Base-by-base conservation (phyloP, 495 filamentous ascomycete genomes). In the Diplogelasinospora grovesii region DNA sequence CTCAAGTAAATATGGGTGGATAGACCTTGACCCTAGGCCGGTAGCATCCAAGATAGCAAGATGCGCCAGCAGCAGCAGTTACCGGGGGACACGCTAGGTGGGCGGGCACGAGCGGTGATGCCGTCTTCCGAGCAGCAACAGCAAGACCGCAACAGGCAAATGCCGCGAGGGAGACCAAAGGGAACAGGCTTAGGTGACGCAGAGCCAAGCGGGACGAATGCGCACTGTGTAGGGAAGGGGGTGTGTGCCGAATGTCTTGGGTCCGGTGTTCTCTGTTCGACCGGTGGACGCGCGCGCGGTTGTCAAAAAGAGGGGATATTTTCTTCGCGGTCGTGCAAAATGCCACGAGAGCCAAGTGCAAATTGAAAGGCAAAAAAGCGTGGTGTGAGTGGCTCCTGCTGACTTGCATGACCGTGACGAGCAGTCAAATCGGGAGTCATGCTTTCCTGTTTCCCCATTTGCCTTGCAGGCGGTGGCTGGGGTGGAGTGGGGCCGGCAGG, bases 261-360 rank as follows among this genome's bases (percentile, higher is more conserved):
- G 26, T 31, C 13, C n/a, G 24, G 23, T 28, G 32, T 30, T 22
- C 16, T 25, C 11, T 22, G 24, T 22, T 26, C 33, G 22, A 33
- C 21, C n/a, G 33, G 20, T 31, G 14, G 34, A 27, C 28, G 31
- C 36, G 33, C 34, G 26, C 42, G 42, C 42, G 42, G 27, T n/a
- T 39, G 37, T 22, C 15, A 21, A 37, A 37, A 40, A 49, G 46
- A 34, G 41, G 21, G 27, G 36, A 21, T 24, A 18, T 23, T 22
- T 39, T 33, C 35, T 33, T 18, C 27, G 34, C 34, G 43, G 45
- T 48, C 45, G 50, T 43, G 52, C 44, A 57, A 41, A 58, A 53
- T 52, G 47, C 50, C 46, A 48, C 45, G 42, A 43, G 40, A 36
- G 22, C 44, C 39, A 38, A 38, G 39, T 36, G 40, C 39, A 43